Base-by-base conservation (phyloP, 1,284 basidiomycete species). In the Termitomyces sp. region DNA sequence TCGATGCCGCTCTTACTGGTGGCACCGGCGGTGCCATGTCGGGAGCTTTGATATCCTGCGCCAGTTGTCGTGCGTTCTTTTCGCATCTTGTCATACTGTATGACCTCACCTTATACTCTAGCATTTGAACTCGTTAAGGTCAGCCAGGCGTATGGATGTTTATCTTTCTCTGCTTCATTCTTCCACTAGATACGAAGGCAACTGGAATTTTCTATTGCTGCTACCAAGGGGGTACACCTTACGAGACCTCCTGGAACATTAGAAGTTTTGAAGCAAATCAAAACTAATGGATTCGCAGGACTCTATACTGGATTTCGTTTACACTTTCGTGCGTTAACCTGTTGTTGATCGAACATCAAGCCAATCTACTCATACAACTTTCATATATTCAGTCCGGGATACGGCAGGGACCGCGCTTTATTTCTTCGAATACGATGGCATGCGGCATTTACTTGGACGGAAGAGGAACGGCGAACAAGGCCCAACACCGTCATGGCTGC, bases 111-210 rank as follows among this genome's bases (percentile, higher is more conserved):
- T 57, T 54, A 53, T 46, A 30, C 15, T 55, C 44, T 55, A 88
- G 89, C 95, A 31, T 98, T 98, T 64, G 95, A 98, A 70, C 84
- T 98, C 41, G 93, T 98, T 64, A 98, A 98, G 80, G 93, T 94
- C 61, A 30, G 49, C 24, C 28, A n/a, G 62, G 24, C 33, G 24
- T n/a, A 38, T 19, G 28, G 26, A 26, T 38, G 36, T 43, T 28
- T 31, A 31, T 5, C 36, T 51, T 43, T 36, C 43, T 26, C 52
- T 40, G 36, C 44, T 17, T 39, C 15, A 45, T 10, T 40, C 42
- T 45, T 9, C 54, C 41, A 53, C 17, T 63, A 92, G 90, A 87
- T 94, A 53, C 86, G 92, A 58, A 78, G 93, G 61, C 95, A 99
- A 66, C 77, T 99, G 49, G 96, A 98, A 71, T 98, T 91, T 65